These are phyloP conservation scores for Backusella mclennaniae DNA, from an alignment of 192 early-diverging fungal genomes.

Conservation along the genomic window DNA sequence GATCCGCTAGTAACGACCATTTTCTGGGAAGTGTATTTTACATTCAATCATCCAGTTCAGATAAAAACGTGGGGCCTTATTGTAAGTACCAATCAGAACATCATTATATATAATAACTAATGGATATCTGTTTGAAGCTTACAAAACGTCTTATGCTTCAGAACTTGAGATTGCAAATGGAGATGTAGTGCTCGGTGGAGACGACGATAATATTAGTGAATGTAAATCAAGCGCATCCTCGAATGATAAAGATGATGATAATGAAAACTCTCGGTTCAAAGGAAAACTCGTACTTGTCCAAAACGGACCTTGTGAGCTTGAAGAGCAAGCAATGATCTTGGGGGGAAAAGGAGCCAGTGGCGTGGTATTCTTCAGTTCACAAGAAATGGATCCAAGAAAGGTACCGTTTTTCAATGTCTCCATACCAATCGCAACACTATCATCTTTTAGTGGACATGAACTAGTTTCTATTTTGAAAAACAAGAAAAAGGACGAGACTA, in stretches of 20 bases:
- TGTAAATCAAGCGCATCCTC: not conserved
- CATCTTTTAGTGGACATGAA: conserved; percentile 47
- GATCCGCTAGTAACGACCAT: conserved; percentile 45
- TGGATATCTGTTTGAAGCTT: not conserved
- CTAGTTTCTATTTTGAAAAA: conserved; percentile 47
- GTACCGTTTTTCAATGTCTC: conserved; percentile 35
- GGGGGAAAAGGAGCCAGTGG: conserved; percentile 60
- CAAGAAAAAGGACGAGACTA: conserved; percentile 32
- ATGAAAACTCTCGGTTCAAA: conserved; percentile 40
- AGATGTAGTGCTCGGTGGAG: not conserved
- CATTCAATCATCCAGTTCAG: conserved; percentile 4
- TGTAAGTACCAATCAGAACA: conserved; percentile 20
- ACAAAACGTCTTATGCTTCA: conserved; percentile 20
- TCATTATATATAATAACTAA: not conserved
- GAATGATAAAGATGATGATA: conserved; percentile 32
- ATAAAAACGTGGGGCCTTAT: conserved; percentile 14
- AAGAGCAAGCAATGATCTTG: conserved; percentile 53
- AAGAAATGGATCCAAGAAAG: conserved; percentile 20
- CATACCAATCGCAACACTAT: conserved; percentile 57
- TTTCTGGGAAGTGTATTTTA: conserved; percentile 33
- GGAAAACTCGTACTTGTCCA: conserved; percentile 63
- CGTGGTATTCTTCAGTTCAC: conserved; percentile 60
- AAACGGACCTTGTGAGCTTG: conserved; percentile 69
- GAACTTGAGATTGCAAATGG: conserved; percentile 18
- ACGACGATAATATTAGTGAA: not conserved